Base-by-base conservation (phyloP, 805 yeast genomes). In the Zygosaccharomyces siamensis region DNA sequence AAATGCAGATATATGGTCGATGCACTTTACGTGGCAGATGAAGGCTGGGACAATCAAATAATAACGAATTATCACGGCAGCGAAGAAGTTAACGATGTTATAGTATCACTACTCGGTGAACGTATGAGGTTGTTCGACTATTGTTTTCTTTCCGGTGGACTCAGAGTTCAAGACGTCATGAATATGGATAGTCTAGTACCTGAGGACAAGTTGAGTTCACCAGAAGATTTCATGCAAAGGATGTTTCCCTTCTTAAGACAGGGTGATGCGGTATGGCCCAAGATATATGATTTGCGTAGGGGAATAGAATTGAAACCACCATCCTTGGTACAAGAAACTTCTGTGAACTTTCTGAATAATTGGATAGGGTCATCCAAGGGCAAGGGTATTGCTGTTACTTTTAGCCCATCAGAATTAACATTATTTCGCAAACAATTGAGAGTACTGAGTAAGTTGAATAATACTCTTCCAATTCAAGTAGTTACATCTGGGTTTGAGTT, bases 331-430 rank as follows among this genome's bases (percentile, higher is more conserved):
- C 27, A 20, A 1, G 48, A 53, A 8, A 58, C 52, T 28, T 57
- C 58, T 38, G 37, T 14, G 10, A 54, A 60, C 39, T 59, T 66
- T 43, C 63, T 61, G 62, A 37, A 43, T 4, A 56, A 55, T 49
- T 66, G 67, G 65, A 21, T 28, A 12, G 50, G 48, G 2, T 37
- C 49, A 5, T 53, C 67, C 6, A 42, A 45, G 0, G 66, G 61
- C 0, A 62, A 53, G 37, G 70, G 70, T n/a, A 55, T 66, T n/a
- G 62, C 56, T 1, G 48, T 62, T 7, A 60, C 69, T 5, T 49
- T 66, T 43, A 51, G 48, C 18, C 54, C 52, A 41, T 35, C 47
- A 2, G 59, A 61, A 35, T 32, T 47, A 7, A 20, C 39, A 5
- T 48, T 57, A 30, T 57, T 66, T 24, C 42, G 46, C 10, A 60